Conservation (phyloP, 139 green algal species). For the Chlamydomonas applanata region DNA sequence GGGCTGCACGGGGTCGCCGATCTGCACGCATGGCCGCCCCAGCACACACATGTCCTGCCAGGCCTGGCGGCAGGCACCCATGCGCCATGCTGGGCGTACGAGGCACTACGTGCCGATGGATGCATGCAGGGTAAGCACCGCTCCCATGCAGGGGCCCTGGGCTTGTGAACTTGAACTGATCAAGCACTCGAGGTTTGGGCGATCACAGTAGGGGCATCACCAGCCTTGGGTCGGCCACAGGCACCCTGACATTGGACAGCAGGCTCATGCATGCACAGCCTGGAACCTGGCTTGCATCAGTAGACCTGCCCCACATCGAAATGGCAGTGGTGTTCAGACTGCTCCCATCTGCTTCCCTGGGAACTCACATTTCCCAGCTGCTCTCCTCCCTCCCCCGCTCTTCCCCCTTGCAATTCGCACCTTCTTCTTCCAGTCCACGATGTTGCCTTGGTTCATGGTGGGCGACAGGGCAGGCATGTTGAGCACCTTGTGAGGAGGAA, state of each 20-base stretch:
- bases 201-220: too few relatives aligned
- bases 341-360: not conserved
- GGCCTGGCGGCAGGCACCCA: not conserved
- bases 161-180: too few relatives aligned
- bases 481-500: conserved; percentile 62
- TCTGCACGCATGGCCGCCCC: conserved; percentile 10
- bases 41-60: not conserved
- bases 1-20: conserved; percentile 40
- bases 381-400: too few relatives aligned
- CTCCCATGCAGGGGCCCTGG: not conserved
- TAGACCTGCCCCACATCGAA: too few relatives aligned
- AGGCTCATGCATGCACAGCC: too few relatives aligned
- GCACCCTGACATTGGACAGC: too few relatives aligned
- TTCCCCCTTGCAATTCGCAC: conserved; percentile 36
- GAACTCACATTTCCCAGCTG: too few relatives aligned
- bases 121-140: too few relatives aligned
- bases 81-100: too few relatives aligned
- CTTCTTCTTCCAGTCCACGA: conserved; percentile 90
- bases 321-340: not conserved
- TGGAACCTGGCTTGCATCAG: too few relatives aligned
- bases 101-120: not conserved
- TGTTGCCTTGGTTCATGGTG: conserved; percentile 93
- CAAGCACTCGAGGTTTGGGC: too few relatives aligned
- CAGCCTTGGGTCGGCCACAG: too few relatives aligned
- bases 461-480: conserved; percentile 91